These are phyloP conservation scores for Claviceps sp. DNA, from an alignment of 2,329 filamentous ascomycete species.

Conservation along the genomic window DNA sequence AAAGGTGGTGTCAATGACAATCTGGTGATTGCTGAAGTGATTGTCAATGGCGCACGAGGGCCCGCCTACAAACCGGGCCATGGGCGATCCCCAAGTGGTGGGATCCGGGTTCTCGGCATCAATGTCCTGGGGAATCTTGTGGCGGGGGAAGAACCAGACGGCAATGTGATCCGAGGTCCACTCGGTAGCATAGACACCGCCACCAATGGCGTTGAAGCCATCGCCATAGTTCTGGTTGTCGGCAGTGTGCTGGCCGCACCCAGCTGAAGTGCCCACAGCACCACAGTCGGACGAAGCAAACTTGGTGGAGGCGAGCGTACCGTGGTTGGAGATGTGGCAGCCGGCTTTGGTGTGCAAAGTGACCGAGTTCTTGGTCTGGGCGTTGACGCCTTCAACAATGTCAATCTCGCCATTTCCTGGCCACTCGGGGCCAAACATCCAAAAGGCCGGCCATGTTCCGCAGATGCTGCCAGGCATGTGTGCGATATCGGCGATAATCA, in stretches of 20 bases:
- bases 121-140: slow-evolving; percentile 50
- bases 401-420: slow-evolving; percentile 62
- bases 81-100: slow-evolving; percentile 51
- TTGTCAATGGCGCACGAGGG: slow-evolving; percentile 56
- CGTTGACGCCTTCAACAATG: slow-evolving; percentile 66
- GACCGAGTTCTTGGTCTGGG: slow-evolving; percentile 42
- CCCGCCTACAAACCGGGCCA: slow-evolving; percentile 52
- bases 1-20: slow-evolving; percentile 73
- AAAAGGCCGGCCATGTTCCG: slow-evolving; percentile 66
- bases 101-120: slow-evolving; percentile 47
- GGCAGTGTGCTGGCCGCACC: slow-evolving; percentile 43
- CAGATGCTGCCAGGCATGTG: slow-evolving; percentile 65
- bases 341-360: slow-evolving; percentile 53
- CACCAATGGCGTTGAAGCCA: slow-evolving; percentile 55
- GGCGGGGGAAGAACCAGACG: slow-evolving; percentile 71
- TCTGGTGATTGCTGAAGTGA: slow-evolving; percentile 58
- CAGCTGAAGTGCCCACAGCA: slow-evolving; percentile 34
- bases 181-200: slow-evolving; percentile 61
- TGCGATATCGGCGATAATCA: slow-evolving; percentile 59
- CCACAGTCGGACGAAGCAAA: slow-evolving; percentile 44
- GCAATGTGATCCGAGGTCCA: slow-evolving; percentile 62
- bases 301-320: slow-evolving; percentile 30
- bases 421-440: slow-evolving; percentile 56
- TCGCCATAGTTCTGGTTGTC: slow-evolving; percentile 47
- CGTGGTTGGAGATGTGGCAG: slow-evolving; percentile 42